Percentiles rank a stretch among this genome's conserved stretches.
Conservation (phyloP, 371 early-diverging fungal genomes). For the Lichtheimia ramosa region DNA sequence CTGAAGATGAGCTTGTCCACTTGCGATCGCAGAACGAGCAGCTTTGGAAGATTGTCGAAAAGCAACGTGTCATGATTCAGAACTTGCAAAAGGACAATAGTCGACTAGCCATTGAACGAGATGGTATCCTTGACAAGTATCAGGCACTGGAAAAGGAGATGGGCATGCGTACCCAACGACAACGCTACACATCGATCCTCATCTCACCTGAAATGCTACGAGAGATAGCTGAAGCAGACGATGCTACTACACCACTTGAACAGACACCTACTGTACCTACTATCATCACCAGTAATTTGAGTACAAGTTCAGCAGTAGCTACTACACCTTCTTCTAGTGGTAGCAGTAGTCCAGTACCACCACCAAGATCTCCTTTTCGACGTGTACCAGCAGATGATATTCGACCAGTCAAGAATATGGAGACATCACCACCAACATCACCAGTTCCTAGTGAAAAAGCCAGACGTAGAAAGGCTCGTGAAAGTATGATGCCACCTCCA, state of each 20-base stretch:
- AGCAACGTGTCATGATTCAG: constrained; percentile 82
- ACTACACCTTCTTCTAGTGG: not conserved
- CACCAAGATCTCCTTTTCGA: constrained; percentile 25
- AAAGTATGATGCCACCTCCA: constrained; percentile 9
- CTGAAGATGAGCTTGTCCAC: constrained; percentile 13
- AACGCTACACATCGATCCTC: constrained; percentile 19
- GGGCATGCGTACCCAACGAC: constrained; percentile 9
- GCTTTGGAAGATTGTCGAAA: constrained; percentile 89
- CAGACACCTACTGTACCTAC: constrained; percentile 13
- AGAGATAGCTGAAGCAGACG: constrained; percentile 21
- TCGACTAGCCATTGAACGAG: constrained; percentile 54
- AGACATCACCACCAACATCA: constrained; percentile 17
- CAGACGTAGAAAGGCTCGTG: constrained; percentile 22
- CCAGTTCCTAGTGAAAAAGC: constrained; percentile 30
- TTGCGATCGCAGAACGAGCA: constrained; percentile 72
- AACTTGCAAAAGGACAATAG: constrained; percentile 63
- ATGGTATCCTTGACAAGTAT: constrained; percentile 46
- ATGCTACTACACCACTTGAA: constrained; percentile 10
- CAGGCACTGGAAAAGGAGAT: constrained; percentile 29
- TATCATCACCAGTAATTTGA: not conserved
- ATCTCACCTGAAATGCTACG: constrained; percentile 20
- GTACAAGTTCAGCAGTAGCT: not conserved
- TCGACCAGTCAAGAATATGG: constrained; percentile 10
- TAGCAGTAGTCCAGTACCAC: constrained; percentile 18
- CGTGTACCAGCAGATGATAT: not conserved